Percentiles rank a stretch among this genome's conserved stretches.
Evolutionary conservation across 371 early-diverging fungal species (phyloP).

Genomic region (Phascolomyces articulosus): DNA sequence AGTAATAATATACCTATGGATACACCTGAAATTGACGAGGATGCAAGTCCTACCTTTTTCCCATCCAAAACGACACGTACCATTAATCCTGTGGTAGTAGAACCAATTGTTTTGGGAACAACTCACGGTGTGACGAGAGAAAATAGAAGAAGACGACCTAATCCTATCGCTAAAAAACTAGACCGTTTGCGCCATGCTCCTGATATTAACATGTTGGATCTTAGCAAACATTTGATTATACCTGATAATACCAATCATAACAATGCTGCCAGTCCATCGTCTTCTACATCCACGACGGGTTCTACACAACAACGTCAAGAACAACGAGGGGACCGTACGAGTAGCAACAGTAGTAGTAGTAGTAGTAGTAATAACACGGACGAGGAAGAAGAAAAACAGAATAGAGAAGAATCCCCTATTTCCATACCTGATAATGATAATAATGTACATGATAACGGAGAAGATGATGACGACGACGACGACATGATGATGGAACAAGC

Average conservation of each 20-base stretch:
- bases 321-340: no score
- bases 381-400: neutral
- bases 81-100: neutral
- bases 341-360: neutral
- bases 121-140: neutral
- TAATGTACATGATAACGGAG: neutral
- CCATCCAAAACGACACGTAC: neutral
- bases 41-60: slow-evolving; percentile 4
- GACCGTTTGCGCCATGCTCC: neutral
- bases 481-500: no score
- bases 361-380: neutral
- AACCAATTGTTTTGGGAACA: neutral
- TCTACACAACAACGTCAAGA: neutral
- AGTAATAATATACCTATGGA: neutral
- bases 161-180: neutral
- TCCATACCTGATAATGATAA: neutral
- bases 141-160: neutral
- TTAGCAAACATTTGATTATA: slow-evolving; percentile 5
- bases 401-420: neutral
- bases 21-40: slow-evolving; percentile 2
- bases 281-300: neutral
- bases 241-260: neutral
- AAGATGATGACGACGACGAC: neutral
- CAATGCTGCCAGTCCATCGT: neutral
- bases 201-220: neutral